phyloP scores from a whole-genome alignment of 768 basidiomycete species.

The Termitomyces sp. region DNA sequence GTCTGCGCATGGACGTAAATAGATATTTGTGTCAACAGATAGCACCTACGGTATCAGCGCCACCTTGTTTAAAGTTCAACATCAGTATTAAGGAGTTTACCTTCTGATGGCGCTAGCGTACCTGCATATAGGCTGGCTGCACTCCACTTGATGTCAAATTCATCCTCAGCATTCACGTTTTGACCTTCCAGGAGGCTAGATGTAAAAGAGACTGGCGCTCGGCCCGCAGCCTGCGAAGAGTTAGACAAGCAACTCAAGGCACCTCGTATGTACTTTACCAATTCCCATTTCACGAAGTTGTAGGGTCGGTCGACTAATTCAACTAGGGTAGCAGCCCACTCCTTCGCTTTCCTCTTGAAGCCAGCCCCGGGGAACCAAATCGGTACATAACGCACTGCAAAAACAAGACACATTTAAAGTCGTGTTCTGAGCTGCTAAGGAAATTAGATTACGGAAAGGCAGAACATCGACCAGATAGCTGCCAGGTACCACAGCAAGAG shows the following conservation, averaged over 20 bases:
- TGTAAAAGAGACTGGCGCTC: not conserved
- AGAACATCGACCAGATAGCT: not conserved
- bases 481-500: not conserved
- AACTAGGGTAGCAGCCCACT: not conserved
- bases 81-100: not conserved
- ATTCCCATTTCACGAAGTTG: not conserved
- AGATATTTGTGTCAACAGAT: not conserved
- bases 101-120: not conserved
- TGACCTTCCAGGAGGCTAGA: not conserved
- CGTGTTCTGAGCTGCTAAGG: not conserved
- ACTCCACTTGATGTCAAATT: not conserved
- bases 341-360: not conserved
- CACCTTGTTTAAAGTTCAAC: not conserved
- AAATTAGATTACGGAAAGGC: not conserved
- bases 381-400: not conserved
- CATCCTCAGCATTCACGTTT: not conserved
- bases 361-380: not conserved
- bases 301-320: not conserved
- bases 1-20: not conserved
- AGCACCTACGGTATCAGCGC: not conserved
- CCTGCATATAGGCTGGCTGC: not conserved
- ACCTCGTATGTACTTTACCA: not conserved
- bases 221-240: not conserved
- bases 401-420: not conserved
- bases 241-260: not conserved